These are phyloP conservation scores for Euclidium syriacum DNA, from an alignment of 345 rosid genomes.

Conservation along the genomic window DNA sequence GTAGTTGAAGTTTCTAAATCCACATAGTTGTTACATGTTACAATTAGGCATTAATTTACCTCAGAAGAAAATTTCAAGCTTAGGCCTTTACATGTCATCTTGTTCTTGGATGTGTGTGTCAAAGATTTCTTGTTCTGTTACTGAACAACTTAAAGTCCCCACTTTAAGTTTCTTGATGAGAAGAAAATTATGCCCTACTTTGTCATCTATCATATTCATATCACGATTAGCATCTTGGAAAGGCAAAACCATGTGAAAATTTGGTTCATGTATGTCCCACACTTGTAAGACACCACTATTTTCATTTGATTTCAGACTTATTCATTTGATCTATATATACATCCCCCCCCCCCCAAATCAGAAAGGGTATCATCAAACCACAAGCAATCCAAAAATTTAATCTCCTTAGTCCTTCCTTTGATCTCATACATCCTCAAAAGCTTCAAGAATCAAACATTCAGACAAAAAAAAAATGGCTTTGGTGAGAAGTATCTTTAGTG, in stretches of 20 bases:
- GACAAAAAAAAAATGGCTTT: neutral
- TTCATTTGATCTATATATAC: conserved; percentile 6
- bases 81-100: neutral
- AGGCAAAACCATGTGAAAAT: neutral
- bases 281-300: neutral
- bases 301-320: neutral
- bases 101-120: neutral
- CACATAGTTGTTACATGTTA: neutral
- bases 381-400: neutral
- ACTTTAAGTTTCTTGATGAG: neutral
- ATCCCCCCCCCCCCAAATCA: neutral
- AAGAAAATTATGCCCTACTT: neutral
- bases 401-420: neutral
- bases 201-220: neutral
- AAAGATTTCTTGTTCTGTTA: neutral
- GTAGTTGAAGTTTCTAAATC: neutral
- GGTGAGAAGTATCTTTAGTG: conserved; percentile 1
- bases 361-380: neutral
- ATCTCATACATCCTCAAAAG: neutral
- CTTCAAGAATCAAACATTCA: neutral
- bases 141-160: neutral
- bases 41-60: too few species aligned
- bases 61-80: too few species aligned
- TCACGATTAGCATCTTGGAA: neutral
- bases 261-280: neutral